These are phyloP conservation scores for Diaporthe ilicicola DNA, from an alignment of 2,329 filamentous ascomycete genomes.

Conservation along the genomic window DNA sequence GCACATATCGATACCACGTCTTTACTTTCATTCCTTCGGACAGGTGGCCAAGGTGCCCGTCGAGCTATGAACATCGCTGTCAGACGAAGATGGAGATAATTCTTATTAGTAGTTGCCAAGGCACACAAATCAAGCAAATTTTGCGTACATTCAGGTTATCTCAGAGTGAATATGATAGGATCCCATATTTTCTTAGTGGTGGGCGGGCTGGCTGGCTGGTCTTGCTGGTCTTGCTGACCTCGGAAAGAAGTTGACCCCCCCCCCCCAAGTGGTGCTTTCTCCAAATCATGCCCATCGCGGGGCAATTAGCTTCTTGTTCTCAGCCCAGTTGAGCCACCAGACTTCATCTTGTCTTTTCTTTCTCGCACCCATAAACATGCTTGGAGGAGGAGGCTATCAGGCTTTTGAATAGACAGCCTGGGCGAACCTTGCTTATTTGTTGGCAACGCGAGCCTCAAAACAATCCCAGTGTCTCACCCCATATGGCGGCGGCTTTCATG, in stretches of 20 bases:
- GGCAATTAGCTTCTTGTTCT: background rate
- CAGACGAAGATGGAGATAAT: constrained; percentile 16
- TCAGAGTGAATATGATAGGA: background rate
- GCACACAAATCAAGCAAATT: background rate
- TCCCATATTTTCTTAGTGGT: background rate
- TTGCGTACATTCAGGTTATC: background rate
- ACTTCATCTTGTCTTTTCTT: background rate
- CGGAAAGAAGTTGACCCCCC: background rate
- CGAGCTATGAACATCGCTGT: background rate
- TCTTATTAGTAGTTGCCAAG: constrained; percentile 18
- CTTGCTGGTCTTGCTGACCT: background rate
- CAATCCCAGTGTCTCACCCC: background rate
- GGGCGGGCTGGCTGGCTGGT: background rate
- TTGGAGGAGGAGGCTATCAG: background rate
- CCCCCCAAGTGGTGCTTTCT: background rate
- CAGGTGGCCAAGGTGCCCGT: background rate
- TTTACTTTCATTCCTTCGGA: background rate
- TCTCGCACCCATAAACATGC: too few species aligned
- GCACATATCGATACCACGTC: background rate
- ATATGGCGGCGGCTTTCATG: constrained; percentile 5
- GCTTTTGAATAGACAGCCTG: background rate
- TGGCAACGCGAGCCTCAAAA: background rate
- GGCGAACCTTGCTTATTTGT: background rate
- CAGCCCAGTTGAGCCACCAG: background rate
- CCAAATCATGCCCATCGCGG: background rate